Evolutionary conservation across 352 stramenopile genomes (phyloP).

Genomic region (Globisporangium acanthophoron): DNA sequence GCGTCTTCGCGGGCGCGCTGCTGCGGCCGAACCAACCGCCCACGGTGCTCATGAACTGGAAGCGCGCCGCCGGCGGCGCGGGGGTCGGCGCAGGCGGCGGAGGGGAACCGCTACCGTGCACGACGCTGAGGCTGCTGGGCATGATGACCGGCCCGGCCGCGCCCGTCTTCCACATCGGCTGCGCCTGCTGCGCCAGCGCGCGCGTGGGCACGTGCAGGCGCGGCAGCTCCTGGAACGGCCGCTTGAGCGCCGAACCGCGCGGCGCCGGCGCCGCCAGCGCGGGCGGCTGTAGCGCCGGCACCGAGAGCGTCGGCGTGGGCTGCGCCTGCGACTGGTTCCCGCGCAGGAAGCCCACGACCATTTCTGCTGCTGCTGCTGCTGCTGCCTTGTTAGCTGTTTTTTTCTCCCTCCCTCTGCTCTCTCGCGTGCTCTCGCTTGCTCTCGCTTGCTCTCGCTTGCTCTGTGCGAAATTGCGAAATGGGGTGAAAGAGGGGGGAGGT

Average conservation of each 20-base stretch:
- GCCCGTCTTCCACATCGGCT: slow-evolving; percentile 43
- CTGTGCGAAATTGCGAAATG: too few species aligned
- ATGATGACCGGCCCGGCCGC: slow-evolving; percentile 19
- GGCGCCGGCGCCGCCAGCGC: background rate
- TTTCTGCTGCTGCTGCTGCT: background rate
- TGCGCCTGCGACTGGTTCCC: background rate
- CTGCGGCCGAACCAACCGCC: slow-evolving; percentile 13
- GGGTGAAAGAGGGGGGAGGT: too few species aligned
- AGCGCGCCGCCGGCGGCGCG: slow-evolving; percentile 11
- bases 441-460: too few species aligned
- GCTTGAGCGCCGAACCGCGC: slow-evolving; percentile 1
- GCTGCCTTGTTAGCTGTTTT: background rate
- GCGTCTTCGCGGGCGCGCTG: slow-evolving; percentile 23
- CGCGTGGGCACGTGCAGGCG: slow-evolving; percentile 58
- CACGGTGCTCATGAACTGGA: slow-evolving; percentile 14
- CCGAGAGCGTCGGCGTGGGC: background rate
- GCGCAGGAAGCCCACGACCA: slow-evolving; percentile 2
- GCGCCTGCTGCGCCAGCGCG: slow-evolving; percentile 42
- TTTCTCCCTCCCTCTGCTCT: background rate
- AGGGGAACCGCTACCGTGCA: slow-evolving; percentile 7
- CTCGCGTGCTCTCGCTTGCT: background rate
- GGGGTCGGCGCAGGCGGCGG: slow-evolving; percentile 18
- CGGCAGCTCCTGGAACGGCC: slow-evolving; percentile 57
- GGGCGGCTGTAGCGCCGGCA: background rate
- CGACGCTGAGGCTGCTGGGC: slow-evolving; percentile 16